Base-by-base conservation (phyloP, 768 basidiomycete genomes). In the Stropharia rugosoannulata region DNA sequence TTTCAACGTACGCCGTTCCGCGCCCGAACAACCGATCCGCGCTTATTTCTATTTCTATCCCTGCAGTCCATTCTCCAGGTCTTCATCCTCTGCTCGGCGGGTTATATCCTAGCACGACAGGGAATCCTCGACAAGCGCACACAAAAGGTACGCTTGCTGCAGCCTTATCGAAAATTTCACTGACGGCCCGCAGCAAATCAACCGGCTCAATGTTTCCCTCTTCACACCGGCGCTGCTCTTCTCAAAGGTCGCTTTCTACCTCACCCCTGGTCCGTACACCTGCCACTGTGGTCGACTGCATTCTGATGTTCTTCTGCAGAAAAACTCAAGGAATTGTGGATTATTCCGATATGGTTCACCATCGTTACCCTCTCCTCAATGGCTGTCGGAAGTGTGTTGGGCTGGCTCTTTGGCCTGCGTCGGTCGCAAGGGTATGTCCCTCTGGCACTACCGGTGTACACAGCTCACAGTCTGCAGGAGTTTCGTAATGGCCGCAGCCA, bases 211-310 rank as follows among this genome's bases (percentile, higher is more conserved):
- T 68, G 85, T 96, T 19, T 89, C 89, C 0, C 82, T 98, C 32
- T 97, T 98, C 73, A 93, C 90, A 0, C 90, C 91, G 0, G 87
- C 89, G 0, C 82, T 95, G 5, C 76, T 96, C 32, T 95, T 96
- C 73, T 94, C 91, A 11, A 98, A 97, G 73, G 94, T 98, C 18
- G 96, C 95, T 0, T 96, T 95, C 74, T 92, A 89, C 68, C 70
- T 95, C 40, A 84, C 89, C 0, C 94, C 95, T 67, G 82, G 89
- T 83, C 19, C 7, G 52, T 42, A 29, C n/a, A 10, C 46, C 25
- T 50, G n/a, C 19, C 10, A 35, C 9, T n/a, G 11, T n/a, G 38
- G 12, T 16, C 32, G 11, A 27, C 13, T 10, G 18, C 4, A 18
- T 25, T 7, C 41, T 58, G 35, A 57, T 19, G 36, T 18, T 32